Evolutionary conservation across 1,284 basidiomycete species (phyloP), one percentile per base, ranked within the genome.

Genomic region (Porogramme epimiltina): DNA sequence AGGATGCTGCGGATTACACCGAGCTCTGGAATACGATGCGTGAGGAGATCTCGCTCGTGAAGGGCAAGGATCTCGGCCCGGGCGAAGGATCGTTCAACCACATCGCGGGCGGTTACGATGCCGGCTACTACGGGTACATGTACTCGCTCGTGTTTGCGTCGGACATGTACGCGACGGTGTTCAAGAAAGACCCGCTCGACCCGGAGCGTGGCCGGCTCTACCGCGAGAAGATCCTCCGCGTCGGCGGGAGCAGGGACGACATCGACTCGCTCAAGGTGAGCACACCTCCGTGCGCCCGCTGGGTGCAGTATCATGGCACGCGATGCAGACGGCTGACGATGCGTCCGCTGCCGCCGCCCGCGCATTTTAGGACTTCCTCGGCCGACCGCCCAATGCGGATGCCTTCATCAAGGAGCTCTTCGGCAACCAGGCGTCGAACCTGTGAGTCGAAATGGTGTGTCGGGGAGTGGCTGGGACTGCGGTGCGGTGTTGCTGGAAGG

Each of bases 151-250:
- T 89, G 26, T 90, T 89, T 66, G 86, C 87, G 0, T 79, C 85
- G 39, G 89, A 91, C 68, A 91, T 91, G 88, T 91, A 88, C 68
- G 73, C 78, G 40, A 85, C 85, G 4, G 80, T 92, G n/a, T 93
- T 93, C 75, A 86, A 87, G 66, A 71, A 75, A 39, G 85, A 89
- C 58, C 90, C 89, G 22, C 74, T 93, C 53, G 81, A 87, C 62
- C 83, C 86, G 2, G 70, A 69, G 20, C 80, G 81, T 15, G 82
- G 83, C 1, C 62, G 67, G 44, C 60, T 68, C 34, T 85, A 85
- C 64, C 72, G 82, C 1, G 67, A 79, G 40, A 74, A 76, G 61
- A 84, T 86, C 50, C 69, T 86, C 15, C 58, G 67, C 25, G 76
- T 79, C 2, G 84, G 85, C 16, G 82, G 80, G 3, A 79, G 76